Percentiles rank a stretch among this genome's conserved stretches.
Conservation (phyloP, 2,329 filamentous ascomycete genomes). For the Colletotrichum melonis region DNA sequence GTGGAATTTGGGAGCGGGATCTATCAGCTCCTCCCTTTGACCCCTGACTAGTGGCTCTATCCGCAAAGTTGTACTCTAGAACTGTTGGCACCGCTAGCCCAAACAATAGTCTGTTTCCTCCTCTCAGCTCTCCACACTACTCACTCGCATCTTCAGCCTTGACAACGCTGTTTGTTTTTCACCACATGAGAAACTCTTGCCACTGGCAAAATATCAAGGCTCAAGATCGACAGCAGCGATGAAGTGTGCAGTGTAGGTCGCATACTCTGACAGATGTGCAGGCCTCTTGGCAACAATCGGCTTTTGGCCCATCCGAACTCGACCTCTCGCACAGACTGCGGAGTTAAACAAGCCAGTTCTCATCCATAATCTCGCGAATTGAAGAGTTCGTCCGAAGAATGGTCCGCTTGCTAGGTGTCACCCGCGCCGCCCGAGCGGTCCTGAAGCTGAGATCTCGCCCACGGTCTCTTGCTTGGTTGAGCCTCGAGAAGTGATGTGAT, state of each 20-base stretch:
- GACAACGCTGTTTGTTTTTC: background rate
- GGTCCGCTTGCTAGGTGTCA: background rate
- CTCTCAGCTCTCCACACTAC: background rate
- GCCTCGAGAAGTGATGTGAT: background rate
- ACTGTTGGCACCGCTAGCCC: background rate
- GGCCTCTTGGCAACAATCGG: background rate
- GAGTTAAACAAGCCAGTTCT: background rate
- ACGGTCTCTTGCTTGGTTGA: background rate
- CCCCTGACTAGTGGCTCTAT: constrained; percentile 1
- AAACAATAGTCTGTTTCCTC: background rate
- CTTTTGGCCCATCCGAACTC: background rate
- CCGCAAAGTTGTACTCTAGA: background rate
- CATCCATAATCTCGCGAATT: background rate
- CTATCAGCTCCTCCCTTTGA: background rate
- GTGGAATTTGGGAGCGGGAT: no score
- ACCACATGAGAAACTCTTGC: no score
- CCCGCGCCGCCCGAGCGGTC: background rate
- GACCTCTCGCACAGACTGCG: constrained; percentile 4
- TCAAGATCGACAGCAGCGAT: background rate
- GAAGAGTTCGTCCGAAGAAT: background rate
- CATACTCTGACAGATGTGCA: background rate
- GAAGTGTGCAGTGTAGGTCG: no score
- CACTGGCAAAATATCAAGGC: background rate
- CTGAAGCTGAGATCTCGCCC: background rate
- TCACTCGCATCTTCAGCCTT: background rate